phyloP scores from a whole-genome alignment of 139 green algal genomes.

The Chlamydomonas sp. region DNA sequence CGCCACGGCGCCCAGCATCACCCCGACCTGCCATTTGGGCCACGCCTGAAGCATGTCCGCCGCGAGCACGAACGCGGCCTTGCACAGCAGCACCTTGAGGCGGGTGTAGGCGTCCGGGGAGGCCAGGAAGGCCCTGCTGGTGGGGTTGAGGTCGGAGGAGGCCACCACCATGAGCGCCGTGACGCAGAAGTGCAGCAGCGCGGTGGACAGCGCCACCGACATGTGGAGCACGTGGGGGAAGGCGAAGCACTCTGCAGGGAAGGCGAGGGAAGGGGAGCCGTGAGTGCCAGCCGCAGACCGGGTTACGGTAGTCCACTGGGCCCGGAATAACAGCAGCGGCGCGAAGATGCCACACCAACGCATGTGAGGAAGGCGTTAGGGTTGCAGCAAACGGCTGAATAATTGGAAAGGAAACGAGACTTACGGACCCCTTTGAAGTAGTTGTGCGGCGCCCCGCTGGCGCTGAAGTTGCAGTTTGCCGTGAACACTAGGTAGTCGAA shows the following conservation, averaged over 20 bases:
- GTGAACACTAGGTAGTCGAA: constrained; percentile 23
- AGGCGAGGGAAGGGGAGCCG: background rate
- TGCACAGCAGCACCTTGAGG: constrained; percentile 27
- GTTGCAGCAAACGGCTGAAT: background rate
- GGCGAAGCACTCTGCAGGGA: constrained; percentile 9
- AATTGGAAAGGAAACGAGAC: background rate
- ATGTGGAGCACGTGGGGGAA: constrained; percentile 38
- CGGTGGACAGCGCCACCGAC: background rate
- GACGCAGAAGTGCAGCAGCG: background rate
- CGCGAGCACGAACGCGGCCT: constrained; percentile 11
- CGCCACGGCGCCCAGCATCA: background rate
- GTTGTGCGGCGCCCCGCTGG: background rate
- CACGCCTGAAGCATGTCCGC: constrained; percentile 5
- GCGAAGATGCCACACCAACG: too few relatives aligned
- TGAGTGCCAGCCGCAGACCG: background rate
- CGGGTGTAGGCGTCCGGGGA: constrained; percentile 24
- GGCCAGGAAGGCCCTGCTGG: background rate
- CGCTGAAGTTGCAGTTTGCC: constrained; percentile 22
- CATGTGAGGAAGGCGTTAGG: background rate
- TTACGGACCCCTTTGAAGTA: constrained; percentile 26
- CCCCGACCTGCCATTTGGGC: background rate
- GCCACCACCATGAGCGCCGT: constrained; percentile 35
- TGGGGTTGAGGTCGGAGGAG: constrained; percentile 23
- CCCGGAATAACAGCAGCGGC: background rate
- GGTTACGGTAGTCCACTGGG: too few relatives aligned